Percentiles rank a stretch among this genome's conserved stretches.
phyloP scores from a whole-genome alignment of 78 protist genomes.

The Guillardia theta region DNA sequence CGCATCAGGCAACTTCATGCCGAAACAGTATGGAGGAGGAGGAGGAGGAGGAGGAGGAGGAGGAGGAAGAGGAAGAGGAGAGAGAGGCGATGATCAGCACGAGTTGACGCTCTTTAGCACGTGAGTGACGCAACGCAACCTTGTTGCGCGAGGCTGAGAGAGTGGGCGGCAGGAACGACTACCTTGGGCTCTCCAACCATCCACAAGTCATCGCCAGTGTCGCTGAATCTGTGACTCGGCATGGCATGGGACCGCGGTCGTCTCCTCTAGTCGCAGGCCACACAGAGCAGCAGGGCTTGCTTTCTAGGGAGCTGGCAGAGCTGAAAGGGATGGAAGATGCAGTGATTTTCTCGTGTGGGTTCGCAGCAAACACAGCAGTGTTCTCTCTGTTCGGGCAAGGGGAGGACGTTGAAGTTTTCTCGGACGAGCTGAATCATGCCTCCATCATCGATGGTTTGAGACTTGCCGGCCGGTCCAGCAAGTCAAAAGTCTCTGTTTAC shows the following conservation, averaged over 20 bases:
- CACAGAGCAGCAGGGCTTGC: background rate
- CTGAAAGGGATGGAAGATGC: background rate
- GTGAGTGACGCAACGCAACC: no score
- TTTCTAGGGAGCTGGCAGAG: background rate
- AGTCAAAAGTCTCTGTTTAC: background rate
- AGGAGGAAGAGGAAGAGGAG: background rate
- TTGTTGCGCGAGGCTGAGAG: no score
- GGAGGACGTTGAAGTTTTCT: background rate
- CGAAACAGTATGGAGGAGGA: no score
- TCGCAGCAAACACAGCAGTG: slow-evolving; percentile 9
- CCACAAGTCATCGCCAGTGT: background rate
- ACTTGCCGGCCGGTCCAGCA: background rate
- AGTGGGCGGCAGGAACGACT: no score
- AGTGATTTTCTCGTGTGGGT: background rate
- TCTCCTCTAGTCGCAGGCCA: slow-evolving; percentile 31
- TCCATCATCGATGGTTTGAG: slow-evolving; percentile 42
- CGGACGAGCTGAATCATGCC: slow-evolving; percentile 50
- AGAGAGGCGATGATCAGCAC: background rate
- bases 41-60: background rate
- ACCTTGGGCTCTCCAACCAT: slow-evolving; percentile 22
- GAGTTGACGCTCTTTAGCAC: background rate
- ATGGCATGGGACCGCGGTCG: slow-evolving; percentile 42
- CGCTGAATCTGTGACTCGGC: background rate
- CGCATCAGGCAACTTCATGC: background rate
- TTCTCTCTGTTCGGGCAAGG: background rate